phyloP scores from a whole-genome alignment of 208 protist genomes.

The Leishmania major region DNA sequence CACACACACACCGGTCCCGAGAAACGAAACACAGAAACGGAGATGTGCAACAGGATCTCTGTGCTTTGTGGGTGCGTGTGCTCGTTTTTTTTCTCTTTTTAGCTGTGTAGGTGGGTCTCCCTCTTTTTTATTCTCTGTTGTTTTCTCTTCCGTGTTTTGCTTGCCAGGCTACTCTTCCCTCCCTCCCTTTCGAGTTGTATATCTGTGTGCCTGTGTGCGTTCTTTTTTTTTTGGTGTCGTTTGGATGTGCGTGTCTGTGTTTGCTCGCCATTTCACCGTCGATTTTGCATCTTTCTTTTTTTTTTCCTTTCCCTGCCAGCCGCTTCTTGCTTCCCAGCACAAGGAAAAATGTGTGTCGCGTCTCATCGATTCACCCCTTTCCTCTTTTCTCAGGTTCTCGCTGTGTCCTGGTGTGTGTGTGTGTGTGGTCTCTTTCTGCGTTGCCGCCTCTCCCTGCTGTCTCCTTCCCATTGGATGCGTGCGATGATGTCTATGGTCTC shows the following conservation, averaged over 20 bases:
- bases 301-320: background rate
- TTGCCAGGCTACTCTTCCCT: background rate
- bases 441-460: background rate
- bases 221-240: background rate
- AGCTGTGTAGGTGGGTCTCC: background rate
- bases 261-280: background rate
- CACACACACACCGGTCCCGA: no score
- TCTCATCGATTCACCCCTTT: background rate
- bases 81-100: background rate
- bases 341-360: background rate
- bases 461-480: background rate
- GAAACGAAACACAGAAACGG: background rate
- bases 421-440: background rate
- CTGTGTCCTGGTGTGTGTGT: background rate
- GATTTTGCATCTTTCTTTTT: background rate
- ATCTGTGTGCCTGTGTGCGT: background rate
- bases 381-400: background rate
- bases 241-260: background rate
- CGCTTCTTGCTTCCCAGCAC: background rate
- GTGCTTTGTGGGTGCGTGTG: background rate
- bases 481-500: background rate
- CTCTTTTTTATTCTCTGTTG: conserved; percentile 1
- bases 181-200: background rate
- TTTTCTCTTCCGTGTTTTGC: background rate
- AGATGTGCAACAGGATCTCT: background rate